Evolutionary conservation across 164 flowering plant genomes (phyloP).

Genomic region (Vitis labrusca): DNA sequence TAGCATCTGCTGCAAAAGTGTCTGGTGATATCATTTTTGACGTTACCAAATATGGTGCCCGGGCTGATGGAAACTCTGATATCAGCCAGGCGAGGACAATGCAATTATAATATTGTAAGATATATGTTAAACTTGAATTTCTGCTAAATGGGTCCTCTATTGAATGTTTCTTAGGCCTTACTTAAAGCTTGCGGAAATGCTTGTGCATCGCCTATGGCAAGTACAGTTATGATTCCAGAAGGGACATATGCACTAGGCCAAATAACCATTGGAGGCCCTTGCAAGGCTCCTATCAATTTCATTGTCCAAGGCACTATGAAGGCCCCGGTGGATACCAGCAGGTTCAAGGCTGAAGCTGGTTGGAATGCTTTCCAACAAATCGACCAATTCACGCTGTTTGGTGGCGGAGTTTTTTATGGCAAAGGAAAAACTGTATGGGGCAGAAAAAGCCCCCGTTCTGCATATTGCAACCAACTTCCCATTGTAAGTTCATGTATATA

Average conservation of each 20-base stretch:
- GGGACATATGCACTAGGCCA: conserved; percentile 19
- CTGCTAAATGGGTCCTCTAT: too few relatives aligned
- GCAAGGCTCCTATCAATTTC: too few relatives aligned
- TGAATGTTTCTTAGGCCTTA: conserved; percentile 13
- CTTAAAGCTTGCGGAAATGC: conserved; percentile 30
- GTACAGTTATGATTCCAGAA: conserved; percentile 22
- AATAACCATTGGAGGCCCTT: conserved; percentile 21
- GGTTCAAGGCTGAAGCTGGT: conserved; percentile 5
- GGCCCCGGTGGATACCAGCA: too few relatives aligned
- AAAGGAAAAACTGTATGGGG: conserved; percentile 22
- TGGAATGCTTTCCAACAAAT: conserved; percentile 20
- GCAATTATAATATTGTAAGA: too few relatives aligned
- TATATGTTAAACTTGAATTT: too few relatives aligned
- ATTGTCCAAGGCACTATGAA: too few relatives aligned
- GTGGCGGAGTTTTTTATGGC: conserved; percentile 26
- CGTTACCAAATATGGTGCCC: too few relatives aligned
- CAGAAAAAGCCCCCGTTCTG: conserved; percentile 8
- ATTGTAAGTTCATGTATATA: not conserved
- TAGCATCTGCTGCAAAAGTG: too few relatives aligned
- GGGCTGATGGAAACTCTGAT: too few relatives aligned
- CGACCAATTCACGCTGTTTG: conserved; percentile 14
- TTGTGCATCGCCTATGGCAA: conserved; percentile 10
- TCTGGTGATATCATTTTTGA: too few relatives aligned
- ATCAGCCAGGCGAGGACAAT: too few relatives aligned
- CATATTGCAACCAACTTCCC: conserved; percentile 6